Evolutionary conservation across 164 flowering plant genomes (phyloP), one percentile per base, ranked within the genome.

Genomic region (Akebia trifoliata): DNA sequence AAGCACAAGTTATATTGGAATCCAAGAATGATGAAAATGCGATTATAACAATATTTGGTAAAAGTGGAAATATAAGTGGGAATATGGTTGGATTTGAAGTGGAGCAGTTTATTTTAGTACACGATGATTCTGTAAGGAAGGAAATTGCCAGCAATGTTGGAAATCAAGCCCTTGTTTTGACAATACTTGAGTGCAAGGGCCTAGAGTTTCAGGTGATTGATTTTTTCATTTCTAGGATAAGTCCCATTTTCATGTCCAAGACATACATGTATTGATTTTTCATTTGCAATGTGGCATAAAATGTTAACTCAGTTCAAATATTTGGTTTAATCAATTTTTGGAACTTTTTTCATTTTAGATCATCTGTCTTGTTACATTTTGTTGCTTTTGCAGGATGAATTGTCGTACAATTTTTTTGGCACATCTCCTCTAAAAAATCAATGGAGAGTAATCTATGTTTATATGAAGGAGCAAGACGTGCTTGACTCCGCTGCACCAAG

Each of bases 151-250:
- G 38, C 4, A 52, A 46, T 38, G 77, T 86, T 36, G 93, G 93
- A 14, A 77, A 81, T 61, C 80, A 88, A 47, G 93, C 96, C 42
- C 93, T 88, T 30, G 78, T 88, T 31, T 59, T 88, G 17, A 89
- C 94, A 2, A 77, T 89, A 44, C 54, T 89, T 32, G 96, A 88
- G 68, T 81, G 93, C 78, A 85, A 85, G 62, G 96, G 96, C 35
- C 67, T 88, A 8, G 96, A 88, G 51, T 88, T 85, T 72, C 85
- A 88, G 88, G 96, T n/a, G n/a, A 35, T 36, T 28, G 7, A 11
- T n/a, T 21, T 18, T 34, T 53, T 34, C 42, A 2, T 8, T 12
- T 35, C 8, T 20, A 5, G 12, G 17, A 35, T 21, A 21, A 17
- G 6, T 21, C n/a, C 17, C 0, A 21, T 6, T 12, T n/a, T n/a